Conservation (phyloP, 768 basidiomycete species). For the Termitomyces sp. region DNA sequence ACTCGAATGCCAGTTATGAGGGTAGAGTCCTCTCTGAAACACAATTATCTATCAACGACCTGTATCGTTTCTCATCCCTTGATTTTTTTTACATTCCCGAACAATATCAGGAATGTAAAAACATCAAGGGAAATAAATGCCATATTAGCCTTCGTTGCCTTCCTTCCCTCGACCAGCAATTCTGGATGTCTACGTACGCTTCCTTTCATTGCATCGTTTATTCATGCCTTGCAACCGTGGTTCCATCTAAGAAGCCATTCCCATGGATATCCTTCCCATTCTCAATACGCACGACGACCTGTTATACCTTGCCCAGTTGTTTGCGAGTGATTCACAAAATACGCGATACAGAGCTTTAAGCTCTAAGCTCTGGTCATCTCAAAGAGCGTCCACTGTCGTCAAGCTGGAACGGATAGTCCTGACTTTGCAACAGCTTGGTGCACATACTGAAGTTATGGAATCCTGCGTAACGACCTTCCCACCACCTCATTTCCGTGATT, state of each 20-base stretch:
- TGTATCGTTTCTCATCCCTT: conserved; percentile 3
- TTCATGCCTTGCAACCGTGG: conserved; percentile 10
- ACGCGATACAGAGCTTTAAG: too few species aligned
- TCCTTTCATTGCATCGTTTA: conserved; percentile 12
- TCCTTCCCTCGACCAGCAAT: conserved; percentile 8
- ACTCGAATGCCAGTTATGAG: conserved; percentile 12
- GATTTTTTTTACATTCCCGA: conserved; percentile 11
- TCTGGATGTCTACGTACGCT: conserved; percentile 13
- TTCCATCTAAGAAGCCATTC: conserved; percentile 8
- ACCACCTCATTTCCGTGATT: conserved; percentile 10
- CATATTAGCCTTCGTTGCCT: background rate
- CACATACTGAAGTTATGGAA: conserved; percentile 5
- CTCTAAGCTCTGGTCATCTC: conserved; percentile 17
- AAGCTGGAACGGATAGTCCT: conserved; percentile 7
- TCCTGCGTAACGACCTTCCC: conserved; percentile 14
- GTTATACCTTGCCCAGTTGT: conserved; percentile 5
- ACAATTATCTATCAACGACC: conserved; percentile 7
- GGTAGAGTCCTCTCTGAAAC: conserved; percentile 11
- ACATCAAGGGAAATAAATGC: conserved; percentile 10
- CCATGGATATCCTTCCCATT: conserved; percentile 4
- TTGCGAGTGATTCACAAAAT: conserved; percentile 10
- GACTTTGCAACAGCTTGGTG: conserved; percentile 12
- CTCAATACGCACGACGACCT: conserved; percentile 17
- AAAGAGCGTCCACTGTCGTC: conserved; percentile 10
- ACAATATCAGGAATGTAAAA: too few species aligned